Evolutionary conservation across 2,329 filamentous ascomycete species (phyloP), one percentile per base, ranked within the genome.

Genomic region (Fusarium sp.): DNA sequence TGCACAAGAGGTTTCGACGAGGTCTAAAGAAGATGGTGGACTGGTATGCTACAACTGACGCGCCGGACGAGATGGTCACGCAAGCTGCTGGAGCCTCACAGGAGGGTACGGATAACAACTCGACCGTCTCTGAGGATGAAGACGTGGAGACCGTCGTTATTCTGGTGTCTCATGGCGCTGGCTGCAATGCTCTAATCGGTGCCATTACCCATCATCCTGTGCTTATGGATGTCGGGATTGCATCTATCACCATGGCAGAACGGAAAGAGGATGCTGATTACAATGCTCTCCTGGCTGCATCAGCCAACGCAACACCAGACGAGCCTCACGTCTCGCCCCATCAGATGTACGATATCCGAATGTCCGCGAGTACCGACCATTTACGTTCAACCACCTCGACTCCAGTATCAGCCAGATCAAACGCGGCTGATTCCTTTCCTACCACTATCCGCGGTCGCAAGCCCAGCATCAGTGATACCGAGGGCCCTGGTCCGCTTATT

Each of bases 171-270:
- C 96, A 99, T 77, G 95, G 95, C 25, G 96, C 96, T 16, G 96
- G 96, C 41, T 97, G 95, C 81, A 99, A 99, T 81, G 96, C 96
- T 4, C 82, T 99, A 46, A 94, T 99, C 67, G 94, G 95, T 15
- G 94, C 94, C 27, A 88, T 99, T 70, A 97, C 94, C 1, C 92
- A 95, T 65, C 92, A 97, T 75, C 95, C 96, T 0, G 94, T 97
- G 0, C 85, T 99, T 16, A 89, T 97, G 75, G 94, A 98, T 77
- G 92, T 98, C 18, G 91, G 91, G 29, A 92, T 97, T 81, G 93
- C 95, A 1, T 97, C 94, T 6, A 85, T 99, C 51, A 98, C 95
- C 2, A 92, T 98, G 90, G 95, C 95, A 7, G 86, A 91, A 18
- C 86, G 90, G 52, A 91, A 90, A 63, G 80, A 82, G 1, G 80